Evolutionary conservation across 192 early-diverging fungal genomes (phyloP), one percentile per base, ranked within the genome.

Genomic region (Rhizophagus sp.): DNA sequence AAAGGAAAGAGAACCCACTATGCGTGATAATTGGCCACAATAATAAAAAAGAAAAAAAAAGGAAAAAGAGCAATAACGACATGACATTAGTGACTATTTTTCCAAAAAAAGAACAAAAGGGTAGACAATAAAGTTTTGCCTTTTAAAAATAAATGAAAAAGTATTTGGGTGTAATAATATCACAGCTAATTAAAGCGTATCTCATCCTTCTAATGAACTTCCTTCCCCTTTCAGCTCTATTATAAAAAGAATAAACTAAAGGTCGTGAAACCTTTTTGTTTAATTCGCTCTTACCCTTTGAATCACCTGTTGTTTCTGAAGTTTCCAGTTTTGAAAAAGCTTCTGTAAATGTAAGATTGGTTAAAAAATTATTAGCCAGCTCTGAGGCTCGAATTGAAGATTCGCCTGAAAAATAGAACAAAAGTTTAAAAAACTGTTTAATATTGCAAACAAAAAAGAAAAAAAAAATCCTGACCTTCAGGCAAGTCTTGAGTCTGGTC

Each of bases 11-110:
- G 44, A 81, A 86, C 81, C 84, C 79, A 82, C 70, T 86, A 80
- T 30, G n/a, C 66, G 30, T 82, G 81, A 81, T 82, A 77, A 85
- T 77, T 79, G 49, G 36, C 79, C 81, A 81, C 66, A 82, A 73
- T 47, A 39, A 67, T n/a, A 67, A 76, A 15, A 47, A 67, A 68
- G 57, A 71, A 33, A 75, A 81, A 68, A 67, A 74, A 73, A 63
- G 30, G 50, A 34, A 71, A 75, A 62, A 81, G 68, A 62, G 25
- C 66, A 63, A 71, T 47, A 49, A 68, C 33, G 24, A 69, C 57
- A 66, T 70, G 70, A 30, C 47, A 66, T 75, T 68, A 81, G 80
- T 75, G n/a, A 52, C 71, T 75, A 41, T 81, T 71, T 62, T 70
- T 41, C 67, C 67, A 24, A 41, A 64, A 30, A 25, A 63, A 77